Base-by-base conservation (phyloP, 176 grass and related monocot species). In the Neostapfia colusana region DNA sequence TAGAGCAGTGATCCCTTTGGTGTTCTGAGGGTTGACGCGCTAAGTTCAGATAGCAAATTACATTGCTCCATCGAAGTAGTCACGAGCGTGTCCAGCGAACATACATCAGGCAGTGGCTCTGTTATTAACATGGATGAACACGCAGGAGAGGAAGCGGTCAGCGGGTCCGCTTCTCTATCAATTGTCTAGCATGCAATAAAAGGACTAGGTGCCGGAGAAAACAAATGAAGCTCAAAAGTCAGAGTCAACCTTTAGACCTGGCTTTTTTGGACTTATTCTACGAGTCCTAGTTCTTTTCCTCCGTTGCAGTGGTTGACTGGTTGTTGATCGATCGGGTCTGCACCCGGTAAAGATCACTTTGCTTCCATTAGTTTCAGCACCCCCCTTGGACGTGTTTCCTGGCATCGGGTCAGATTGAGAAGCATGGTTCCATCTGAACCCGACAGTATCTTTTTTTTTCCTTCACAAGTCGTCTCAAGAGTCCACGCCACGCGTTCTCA, bases 191-290 rank as follows among this genome's bases (percentile, higher is more conserved):
- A 9, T 8, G 16, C 60, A 17, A 11, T 44, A 11, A 46, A 76
- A 63, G 73, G 17, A 2, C 57, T 24, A 41, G n/a, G 16, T 18
- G 45, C 5, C 48, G 40, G 26, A 63, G 43, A 37, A 50, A 65
- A 65, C 9, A 51, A 77, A 38, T 24, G 61, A 25, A 24, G 44
- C 41, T 64, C 59, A 7, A 7, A 34, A 35, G 74, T 77, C 74
- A 64, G 51, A 49, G 44, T 65, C 75, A 66, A 62, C 75, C 3
- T 78, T 66, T 65, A 65, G 74, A 65, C 74, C 6, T 35, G 44
- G 26, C 3, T n/a, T 9, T 59, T 74, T 42, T 25, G 7, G n/a
- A 26, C 51, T 26, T 76, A 6, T n/a, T 76, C 35, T n/a, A 51
- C 54, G n/a, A 57, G 54, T n/a, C n/a, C n/a, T 7, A 61, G 21